phyloP scores from a whole-genome alignment of 208 protist genomes.

The Trypanosoma lewisi region DNA sequence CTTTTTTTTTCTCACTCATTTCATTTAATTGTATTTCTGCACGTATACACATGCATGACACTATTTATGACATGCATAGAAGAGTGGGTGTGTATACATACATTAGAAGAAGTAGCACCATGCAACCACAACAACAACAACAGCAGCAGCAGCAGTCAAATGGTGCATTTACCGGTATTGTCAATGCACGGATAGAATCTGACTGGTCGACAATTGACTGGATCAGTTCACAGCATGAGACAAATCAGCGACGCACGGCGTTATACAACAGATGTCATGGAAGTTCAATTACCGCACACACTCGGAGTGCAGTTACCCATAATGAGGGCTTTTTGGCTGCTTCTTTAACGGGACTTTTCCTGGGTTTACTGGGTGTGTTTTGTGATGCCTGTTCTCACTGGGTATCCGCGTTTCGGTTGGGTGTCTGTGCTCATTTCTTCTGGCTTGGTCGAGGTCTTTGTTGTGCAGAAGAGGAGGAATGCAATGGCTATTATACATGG shows the following conservation, averaged over 20 bases:
- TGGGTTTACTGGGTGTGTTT: conserved; percentile 60
- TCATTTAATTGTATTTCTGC: too few relatives aligned
- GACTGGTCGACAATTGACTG: conserved; percentile 76
- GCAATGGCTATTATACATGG: conserved; percentile 57
- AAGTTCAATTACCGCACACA: conserved; percentile 1
- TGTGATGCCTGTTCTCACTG: conserved; percentile 62
- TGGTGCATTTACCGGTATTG: conserved; percentile 18
- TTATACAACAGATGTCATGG: neutral
- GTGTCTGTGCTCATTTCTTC: conserved; percentile 64
- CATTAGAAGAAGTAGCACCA: neutral
- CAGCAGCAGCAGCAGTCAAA: neutral
- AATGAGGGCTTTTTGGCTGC: conserved; percentile 44
- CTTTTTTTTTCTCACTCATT: neutral
- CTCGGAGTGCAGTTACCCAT: conserved; percentile 25
- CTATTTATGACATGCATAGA: neutral
- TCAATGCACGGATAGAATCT: conserved; percentile 31
- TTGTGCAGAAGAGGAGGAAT: conserved; percentile 42
- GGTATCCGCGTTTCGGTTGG: conserved; percentile 53
- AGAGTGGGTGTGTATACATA: conserved; percentile 1
- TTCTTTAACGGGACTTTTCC: conserved; percentile 35
- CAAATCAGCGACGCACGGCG: conserved; percentile 31
- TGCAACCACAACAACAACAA: conserved; percentile 7
- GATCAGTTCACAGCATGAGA: conserved; percentile 49
- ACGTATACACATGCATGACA: too few relatives aligned
- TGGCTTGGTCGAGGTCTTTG: conserved; percentile 54